Evolutionary conservation across 345 rosid species (phyloP), one percentile per base, ranked within the genome.

Genomic region (Gossypium herbaceum): DNA sequence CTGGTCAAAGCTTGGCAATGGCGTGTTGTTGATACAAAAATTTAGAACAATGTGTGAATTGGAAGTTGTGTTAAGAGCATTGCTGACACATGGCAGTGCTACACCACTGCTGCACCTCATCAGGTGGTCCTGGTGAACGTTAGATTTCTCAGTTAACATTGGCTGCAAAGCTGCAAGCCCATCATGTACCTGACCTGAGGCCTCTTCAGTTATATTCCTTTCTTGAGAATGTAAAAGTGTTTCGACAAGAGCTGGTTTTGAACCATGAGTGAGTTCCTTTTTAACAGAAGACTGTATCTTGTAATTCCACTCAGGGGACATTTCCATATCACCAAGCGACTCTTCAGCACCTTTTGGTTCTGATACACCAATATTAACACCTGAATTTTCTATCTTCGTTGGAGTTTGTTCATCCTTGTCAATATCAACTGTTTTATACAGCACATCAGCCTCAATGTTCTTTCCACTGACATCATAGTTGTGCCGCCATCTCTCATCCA

Each of bases 231-330:
- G 82, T 39, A 73, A 16, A 56, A 86, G 73, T 74, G 77, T 51
- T 73, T 79, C 82, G 12, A 63, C 65, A 58, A 65, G 72, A 71
- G 84, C 43, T 78, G 80, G 75, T 77, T 82, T 76, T 70, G 79
- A 81, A 81, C 69, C 56, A 56, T 76, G 63, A 64, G 68, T 72
- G 77, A 5, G 80, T 76, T 85, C 89, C 45, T 82, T 79, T 58
- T 85, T 81, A 51, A 68, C 50, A 3, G 90, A 78, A 75, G 88
- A 54, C 27, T 71, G 76, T 67, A 81, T 80, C 62, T 83, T 76
- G 69, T 79, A 87, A 67, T 92, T 85, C 97, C 98, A 94, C 41
- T 89, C 95, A 29, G 95, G 98, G 76, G 97, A 88, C 97, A 88
- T 92, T 69, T 90, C 92, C 82, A 83, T 87, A 66, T 84, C 90